phyloP scores from a whole-genome alignment of 306 rosid species.

The Oemleria cerasiformis region DNA sequence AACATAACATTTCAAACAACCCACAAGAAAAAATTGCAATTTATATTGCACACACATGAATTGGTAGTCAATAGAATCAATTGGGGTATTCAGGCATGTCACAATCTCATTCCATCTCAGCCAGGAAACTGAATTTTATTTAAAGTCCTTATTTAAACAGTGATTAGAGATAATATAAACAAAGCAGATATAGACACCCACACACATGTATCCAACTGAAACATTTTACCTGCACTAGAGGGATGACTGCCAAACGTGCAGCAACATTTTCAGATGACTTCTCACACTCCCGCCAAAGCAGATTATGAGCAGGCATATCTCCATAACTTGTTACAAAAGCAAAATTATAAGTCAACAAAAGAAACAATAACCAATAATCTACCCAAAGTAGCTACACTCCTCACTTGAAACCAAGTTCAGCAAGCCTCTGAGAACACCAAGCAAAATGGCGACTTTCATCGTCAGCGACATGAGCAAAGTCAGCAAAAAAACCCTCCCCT shows the following conservation, averaged over 20 bases:
- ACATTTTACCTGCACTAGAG: constrained; percentile 72
- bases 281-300: constrained; percentile 95
- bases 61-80: not conserved
- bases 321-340: constrained; percentile 64
- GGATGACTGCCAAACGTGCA: constrained; percentile 90
- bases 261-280: constrained; percentile 84
- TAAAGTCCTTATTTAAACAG: too few relatives aligned
- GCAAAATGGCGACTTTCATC: constrained; percentile 93
- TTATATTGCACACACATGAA: not conserved
- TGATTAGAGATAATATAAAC: not conserved
- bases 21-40: too few relatives aligned
- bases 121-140: not conserved
- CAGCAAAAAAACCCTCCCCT: constrained; percentile 84
- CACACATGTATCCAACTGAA: not conserved
- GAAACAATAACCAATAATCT: constrained; percentile 18
- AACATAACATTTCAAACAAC: not conserved
- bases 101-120: too few relatives aligned
- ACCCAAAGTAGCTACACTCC: constrained; percentile 22
- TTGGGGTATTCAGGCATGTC: not conserved
- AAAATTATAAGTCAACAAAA: constrained; percentile 29
- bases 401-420: constrained; percentile 95
- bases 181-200: too few relatives aligned
- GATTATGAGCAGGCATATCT: constrained; percentile 94
- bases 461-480: constrained; percentile 94
- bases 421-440: constrained; percentile 95